phyloP scores from a whole-genome alignment of 306 rosid species.

The Corylus americana region DNA sequence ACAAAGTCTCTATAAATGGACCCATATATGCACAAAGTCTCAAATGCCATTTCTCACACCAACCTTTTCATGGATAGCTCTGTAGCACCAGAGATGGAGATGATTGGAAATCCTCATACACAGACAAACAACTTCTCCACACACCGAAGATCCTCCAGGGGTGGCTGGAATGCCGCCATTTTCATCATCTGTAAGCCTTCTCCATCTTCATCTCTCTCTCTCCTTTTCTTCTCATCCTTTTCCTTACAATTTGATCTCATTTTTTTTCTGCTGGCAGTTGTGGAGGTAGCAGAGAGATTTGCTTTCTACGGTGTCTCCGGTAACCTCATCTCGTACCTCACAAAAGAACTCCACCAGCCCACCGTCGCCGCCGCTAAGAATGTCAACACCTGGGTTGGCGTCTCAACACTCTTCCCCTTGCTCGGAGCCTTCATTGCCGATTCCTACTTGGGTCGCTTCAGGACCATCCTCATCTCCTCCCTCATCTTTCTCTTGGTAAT shows the following conservation, averaged over 20 bases:
- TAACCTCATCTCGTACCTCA: conserved; percentile 37
- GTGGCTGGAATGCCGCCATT: conserved; percentile 53
- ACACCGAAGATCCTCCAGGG: conserved; percentile 1
- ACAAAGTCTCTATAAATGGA: neutral
- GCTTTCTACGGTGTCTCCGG: conserved; percentile 29
- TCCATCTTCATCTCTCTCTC: too few species aligned
- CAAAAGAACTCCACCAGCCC: conserved; percentile 48
- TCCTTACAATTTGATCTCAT: neutral
- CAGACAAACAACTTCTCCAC: neutral
- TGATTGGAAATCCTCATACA: neutral
- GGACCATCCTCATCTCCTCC: conserved; percentile 50
- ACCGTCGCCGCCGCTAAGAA: conserved; percentile 45
- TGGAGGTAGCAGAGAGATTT: conserved; percentile 48
- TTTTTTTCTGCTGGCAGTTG: conserved; percentile 15
- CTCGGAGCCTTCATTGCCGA: conserved; percentile 63
- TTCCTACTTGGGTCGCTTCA: conserved; percentile 61
- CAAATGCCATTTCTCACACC: neutral
- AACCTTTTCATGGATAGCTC: neutral
- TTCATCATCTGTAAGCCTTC: conserved; percentile 37
- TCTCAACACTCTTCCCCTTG: conserved; percentile 54
- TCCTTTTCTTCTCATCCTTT: neutral
- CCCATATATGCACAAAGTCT: neutral
- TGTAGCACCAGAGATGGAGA: neutral
- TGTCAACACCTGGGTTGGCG: conserved; percentile 68
- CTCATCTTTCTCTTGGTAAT: conserved; percentile 45